These are phyloP conservation scores for Hysterangium stoloniferum DNA, from an alignment of 768 basidiomycete genomes.

Conservation along the genomic window DNA sequence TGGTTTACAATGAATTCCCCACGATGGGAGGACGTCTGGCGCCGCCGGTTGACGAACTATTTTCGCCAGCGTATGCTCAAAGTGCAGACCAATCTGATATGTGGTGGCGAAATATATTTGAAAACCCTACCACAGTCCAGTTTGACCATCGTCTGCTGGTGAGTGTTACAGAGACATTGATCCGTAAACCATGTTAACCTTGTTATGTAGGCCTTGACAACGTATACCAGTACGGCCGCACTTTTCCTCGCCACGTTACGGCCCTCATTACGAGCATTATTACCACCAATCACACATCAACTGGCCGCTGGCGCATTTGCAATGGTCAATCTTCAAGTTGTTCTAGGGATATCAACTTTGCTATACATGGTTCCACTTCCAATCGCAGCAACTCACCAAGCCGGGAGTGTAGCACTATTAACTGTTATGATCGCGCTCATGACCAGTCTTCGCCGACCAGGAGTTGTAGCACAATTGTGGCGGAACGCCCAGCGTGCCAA, in stretches of 20 bases:
- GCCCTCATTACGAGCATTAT: slow-evolving; percentile 33
- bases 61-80: slow-evolving; percentile 69
- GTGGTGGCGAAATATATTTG: slow-evolving; percentile 96
- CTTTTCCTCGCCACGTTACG: slow-evolving; percentile 55
- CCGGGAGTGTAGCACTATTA: slow-evolving; percentile 83
- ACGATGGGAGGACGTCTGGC: slow-evolving; percentile 84
- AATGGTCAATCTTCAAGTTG: slow-evolving; percentile 79
- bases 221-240: slow-evolving; percentile 60
- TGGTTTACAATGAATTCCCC: slow-evolving; percentile 98
- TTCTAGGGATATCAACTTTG: slow-evolving; percentile 70
- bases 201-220: slow-evolving; percentile 69
- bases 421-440: slow-evolving; percentile 76
- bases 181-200: slow-evolving; percentile 7
- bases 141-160: slow-evolving; percentile 93
- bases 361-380: slow-evolving; percentile 90
- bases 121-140: slow-evolving; percentile 97
- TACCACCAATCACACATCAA: slow-evolving; percentile 56
- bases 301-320: slow-evolving; percentile 56
- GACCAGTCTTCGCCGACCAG: slow-evolving; percentile 63
- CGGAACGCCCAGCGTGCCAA: slow-evolving; percentile 22
- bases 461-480: slow-evolving; percentile 57
- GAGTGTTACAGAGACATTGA: slow-evolving; percentile 26
- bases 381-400: slow-evolving; percentile 90
- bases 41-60: slow-evolving; percentile 78
- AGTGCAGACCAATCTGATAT: slow-evolving; percentile 59